These are phyloP conservation scores for Hymenoscyphus fraxineus DNA, from an alignment of 2,329 filamentous ascomycete species.

Conservation along the genomic window DNA sequence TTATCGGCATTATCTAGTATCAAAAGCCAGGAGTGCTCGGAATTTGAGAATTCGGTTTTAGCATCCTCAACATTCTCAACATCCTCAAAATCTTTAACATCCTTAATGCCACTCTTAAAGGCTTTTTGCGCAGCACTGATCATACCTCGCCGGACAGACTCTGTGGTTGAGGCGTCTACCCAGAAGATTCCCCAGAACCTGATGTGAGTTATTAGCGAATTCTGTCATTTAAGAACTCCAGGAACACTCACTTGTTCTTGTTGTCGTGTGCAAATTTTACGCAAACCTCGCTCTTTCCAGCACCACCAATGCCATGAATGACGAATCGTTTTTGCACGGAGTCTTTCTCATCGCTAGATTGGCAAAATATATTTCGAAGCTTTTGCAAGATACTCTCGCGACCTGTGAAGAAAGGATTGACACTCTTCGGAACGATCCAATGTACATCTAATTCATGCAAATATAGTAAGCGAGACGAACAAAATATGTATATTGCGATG, in stretches of 20 bases:
- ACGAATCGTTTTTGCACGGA: constrained; percentile 20
- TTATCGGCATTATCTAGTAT: constrained; percentile 42
- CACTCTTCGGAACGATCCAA: background rate
- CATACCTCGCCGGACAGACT: background rate
- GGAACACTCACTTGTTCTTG: background rate
- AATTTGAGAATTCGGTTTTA: constrained; percentile 2
- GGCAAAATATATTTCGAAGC: background rate
- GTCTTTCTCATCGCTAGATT: background rate
- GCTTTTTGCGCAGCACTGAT: background rate
- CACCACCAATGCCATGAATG: constrained; percentile 29
- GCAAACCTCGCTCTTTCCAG: constrained; percentile 32
- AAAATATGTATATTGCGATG: too few species aligned
- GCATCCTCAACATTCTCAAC: background rate
- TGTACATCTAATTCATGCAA: background rate
- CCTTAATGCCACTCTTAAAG: background rate
- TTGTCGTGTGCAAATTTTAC: constrained; percentile 27
- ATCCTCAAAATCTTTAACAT: too few species aligned
- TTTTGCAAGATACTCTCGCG: background rate
- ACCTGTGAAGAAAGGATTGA: background rate
- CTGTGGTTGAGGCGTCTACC: background rate
- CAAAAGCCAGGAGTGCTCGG: constrained; percentile 32
- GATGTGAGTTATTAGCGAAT: background rate
- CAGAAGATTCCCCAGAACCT: constrained; percentile 14
- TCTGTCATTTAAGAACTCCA: background rate
- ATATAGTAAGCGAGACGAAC: too few species aligned